These are phyloP conservation scores for Saitozyma podzolica DNA, from an alignment of 768 basidiomycete genomes.

Conservation along the genomic window DNA sequence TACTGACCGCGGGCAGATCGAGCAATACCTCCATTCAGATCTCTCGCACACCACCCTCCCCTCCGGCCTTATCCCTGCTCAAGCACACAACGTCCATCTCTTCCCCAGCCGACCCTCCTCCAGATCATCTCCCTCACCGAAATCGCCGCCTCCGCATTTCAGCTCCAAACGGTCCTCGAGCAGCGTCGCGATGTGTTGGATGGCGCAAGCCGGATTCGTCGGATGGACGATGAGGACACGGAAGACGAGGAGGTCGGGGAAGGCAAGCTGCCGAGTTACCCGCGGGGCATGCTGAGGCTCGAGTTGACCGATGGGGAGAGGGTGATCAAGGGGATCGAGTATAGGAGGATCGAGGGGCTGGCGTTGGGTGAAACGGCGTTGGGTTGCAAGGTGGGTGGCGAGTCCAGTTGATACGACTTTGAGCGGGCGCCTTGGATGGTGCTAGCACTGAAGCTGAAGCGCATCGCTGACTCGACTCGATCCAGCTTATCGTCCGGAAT, in stretches of 20 bases:
- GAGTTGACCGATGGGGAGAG: slow-evolving; percentile 75
- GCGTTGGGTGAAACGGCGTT: slow-evolving; percentile 73
- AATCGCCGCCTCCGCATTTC: slow-evolving; percentile 79
- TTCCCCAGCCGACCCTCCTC: slow-evolving; percentile 51
- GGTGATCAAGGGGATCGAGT: slow-evolving; percentile 74
- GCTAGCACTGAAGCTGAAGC: background rate
- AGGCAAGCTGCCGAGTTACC: slow-evolving; percentile 75
- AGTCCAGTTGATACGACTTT: background rate
- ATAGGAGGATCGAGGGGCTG: slow-evolving; percentile 64
- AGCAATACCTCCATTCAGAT: slow-evolving; percentile 44
- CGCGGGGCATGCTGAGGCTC: slow-evolving; percentile 73
- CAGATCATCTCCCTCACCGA: slow-evolving; percentile 78
- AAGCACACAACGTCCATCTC: slow-evolving; percentile 22
- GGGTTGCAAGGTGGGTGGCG: slow-evolving; percentile 70
- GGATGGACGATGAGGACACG: slow-evolving; percentile 40
- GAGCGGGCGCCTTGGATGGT: background rate
- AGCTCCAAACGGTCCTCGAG: slow-evolving; percentile 67
- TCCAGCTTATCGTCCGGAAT: slow-evolving; percentile 69
- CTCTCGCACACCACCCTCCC: slow-evolving; percentile 40
- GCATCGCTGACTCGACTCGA: background rate
- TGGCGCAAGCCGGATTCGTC: slow-evolving; percentile 40
- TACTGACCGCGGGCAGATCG: slow-evolving; percentile 15
- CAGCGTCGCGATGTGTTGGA: slow-evolving; percentile 59
- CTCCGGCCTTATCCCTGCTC: slow-evolving; percentile 13
- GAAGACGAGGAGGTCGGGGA: slow-evolving; percentile 44